Evolutionary conservation across 148 eudicot genomes (phyloP).

Genomic region (Chenopodium formosanum): DNA sequence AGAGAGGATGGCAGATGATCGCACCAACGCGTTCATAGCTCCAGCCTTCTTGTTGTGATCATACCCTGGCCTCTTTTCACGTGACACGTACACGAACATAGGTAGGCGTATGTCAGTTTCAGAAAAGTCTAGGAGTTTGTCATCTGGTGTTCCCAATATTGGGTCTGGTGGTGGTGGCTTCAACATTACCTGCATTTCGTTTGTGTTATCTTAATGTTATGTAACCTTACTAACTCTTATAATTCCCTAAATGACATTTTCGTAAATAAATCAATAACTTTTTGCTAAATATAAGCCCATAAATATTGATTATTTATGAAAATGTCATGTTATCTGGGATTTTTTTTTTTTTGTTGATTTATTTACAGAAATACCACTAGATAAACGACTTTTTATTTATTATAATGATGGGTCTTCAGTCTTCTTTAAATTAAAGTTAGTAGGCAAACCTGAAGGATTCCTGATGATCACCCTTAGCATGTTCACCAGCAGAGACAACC

Average conservation of each 20-base stretch:
- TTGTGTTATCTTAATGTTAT: not conserved
- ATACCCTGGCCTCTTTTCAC: constrained; percentile 71
- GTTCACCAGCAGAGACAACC: constrained; percentile 52
- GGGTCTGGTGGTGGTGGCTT: constrained; percentile 78
- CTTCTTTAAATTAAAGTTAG: not conserved
- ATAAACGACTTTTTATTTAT: no score
- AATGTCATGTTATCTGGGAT: no score
- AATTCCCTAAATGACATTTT: no score
- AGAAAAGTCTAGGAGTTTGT: constrained; percentile 55
- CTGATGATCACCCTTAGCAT: constrained; percentile 86
- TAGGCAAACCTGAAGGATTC: constrained; percentile 59
- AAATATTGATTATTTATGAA: no score
- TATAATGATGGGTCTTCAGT: no score
- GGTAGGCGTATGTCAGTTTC: constrained; percentile 81
- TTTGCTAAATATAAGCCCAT: no score
- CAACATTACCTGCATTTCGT: constrained; percentile 61
- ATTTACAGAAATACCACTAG: no score
- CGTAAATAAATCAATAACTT: no score
- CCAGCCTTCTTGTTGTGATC: constrained; percentile 86
- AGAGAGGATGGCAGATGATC: constrained; percentile 79
- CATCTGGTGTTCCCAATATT: constrained; percentile 45
- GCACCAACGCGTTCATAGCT: constrained; percentile 74
- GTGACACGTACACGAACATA: constrained; percentile 81
- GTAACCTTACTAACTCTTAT: no score
- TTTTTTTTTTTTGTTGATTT: no score